Percentiles rank a stretch among this genome's conserved stretches.
Evolutionary conservation across 2,329 filamentous ascomycete species (phyloP).

Genomic region (Penicillium verrucosum): DNA sequence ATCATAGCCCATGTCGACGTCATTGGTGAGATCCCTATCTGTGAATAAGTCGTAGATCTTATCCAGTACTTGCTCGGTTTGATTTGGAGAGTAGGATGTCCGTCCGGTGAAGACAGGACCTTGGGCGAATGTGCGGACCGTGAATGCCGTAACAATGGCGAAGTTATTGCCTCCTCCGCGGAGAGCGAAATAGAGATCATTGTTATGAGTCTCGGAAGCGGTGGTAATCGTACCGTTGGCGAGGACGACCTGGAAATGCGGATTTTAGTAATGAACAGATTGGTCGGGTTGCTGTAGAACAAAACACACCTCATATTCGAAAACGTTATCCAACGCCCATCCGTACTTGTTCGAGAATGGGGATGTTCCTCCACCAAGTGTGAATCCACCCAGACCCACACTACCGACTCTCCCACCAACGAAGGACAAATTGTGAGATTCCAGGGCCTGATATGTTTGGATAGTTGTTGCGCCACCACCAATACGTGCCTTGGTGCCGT

Average conservation of each 20-base stretch:
- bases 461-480: not conserved
- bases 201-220: slow-evolving; percentile 26
- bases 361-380: slow-evolving; percentile 38
- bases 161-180: slow-evolving; percentile 42
- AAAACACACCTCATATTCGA: slow-evolving; percentile 11
- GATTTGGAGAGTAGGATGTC: slow-evolving; percentile 15
- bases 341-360: slow-evolving; percentile 31
- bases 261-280: not conserved
- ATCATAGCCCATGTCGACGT: slow-evolving; percentile 18
- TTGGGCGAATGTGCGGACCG: slow-evolving; percentile 35
- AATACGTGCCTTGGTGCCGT: not conserved
- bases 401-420: slow-evolving; percentile 40
- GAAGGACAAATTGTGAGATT: slow-evolving; percentile 15
- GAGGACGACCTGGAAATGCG: slow-evolving; percentile 14
- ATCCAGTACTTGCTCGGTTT: slow-evolving; percentile 4
- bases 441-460: slow-evolving; percentile 9
- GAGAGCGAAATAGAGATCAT: slow-evolving; percentile 38
- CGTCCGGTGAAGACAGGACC: slow-evolving; percentile 37
- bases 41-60: slow-evolving; percentile 14
- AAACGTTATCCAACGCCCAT: slow-evolving; percentile 24
- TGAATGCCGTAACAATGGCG: slow-evolving; percentile 37
- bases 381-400: slow-evolving; percentile 40
- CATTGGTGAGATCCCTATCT: slow-evolving; percentile 5
- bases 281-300: not conserved
- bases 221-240: slow-evolving; percentile 25